Conservation (phyloP, 129 eudicot species). For the Flaveria trinervia region DNA sequence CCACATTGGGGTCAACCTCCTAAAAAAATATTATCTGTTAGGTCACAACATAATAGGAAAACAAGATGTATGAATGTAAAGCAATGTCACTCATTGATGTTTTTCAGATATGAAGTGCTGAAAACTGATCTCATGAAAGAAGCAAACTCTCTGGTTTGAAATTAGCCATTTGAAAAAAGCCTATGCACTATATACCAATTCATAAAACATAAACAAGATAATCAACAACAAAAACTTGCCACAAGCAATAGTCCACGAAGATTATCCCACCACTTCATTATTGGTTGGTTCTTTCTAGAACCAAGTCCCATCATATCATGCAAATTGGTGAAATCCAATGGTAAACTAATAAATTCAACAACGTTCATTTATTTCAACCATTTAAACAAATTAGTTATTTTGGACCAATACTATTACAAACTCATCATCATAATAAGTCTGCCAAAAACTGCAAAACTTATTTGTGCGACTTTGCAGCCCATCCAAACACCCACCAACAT, state of each 20-base stretch:
- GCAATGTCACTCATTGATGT: background rate
- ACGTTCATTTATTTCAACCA: background rate
- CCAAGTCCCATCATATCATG: background rate
- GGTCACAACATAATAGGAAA: conserved; percentile 14
- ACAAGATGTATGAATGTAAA: background rate
- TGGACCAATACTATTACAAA: background rate
- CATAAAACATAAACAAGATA: background rate
- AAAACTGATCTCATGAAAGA: background rate
- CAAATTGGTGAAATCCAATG: no score
- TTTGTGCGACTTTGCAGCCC: background rate
- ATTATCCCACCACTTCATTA: background rate
- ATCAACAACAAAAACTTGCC: background rate
- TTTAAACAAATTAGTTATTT: background rate
- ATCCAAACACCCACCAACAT: conserved; percentile 1
- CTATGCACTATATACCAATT: background rate
- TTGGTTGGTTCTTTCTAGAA: background rate
- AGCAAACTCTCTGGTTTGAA: background rate
- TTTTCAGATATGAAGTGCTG: background rate
- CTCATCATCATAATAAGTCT: background rate
- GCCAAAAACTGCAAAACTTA: background rate
- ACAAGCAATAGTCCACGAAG: background rate
- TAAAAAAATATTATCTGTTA: conserved; percentile 34
- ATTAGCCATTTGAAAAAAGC: background rate
- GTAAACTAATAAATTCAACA: background rate
- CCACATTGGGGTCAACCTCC: conserved; percentile 96